Evolutionary conservation across 257 asterid genomes (phyloP).

Genomic region (Nyctanthes arbortristis): DNA sequence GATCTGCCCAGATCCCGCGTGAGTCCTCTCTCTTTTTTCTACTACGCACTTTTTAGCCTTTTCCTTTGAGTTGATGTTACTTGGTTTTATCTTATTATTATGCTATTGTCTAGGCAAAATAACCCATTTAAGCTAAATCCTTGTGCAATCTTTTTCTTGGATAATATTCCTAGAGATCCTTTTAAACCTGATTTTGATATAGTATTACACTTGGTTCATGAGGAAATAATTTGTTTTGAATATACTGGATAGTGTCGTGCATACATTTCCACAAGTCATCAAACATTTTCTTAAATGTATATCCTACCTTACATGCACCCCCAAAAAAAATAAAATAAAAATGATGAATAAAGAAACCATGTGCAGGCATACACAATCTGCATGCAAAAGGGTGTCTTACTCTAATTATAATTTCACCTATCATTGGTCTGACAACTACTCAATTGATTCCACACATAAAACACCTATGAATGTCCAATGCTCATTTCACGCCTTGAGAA

Average conservation of each 20-base stretch:
- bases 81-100: background rate
- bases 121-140: background rate
- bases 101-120: conserved; percentile 9
- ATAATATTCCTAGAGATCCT: background rate
- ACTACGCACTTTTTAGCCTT: conserved; percentile 10
- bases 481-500: no score
- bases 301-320: background rate
- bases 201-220: background rate
- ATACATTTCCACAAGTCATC: background rate
- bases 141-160: background rate
- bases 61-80: conserved; percentile 9
- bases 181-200: background rate
- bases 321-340: background rate
- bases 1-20: conserved; percentile 85
- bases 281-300: background rate
- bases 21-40: conserved; percentile 31
- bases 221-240: background rate
- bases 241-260: background rate
- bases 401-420: no score
- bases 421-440: no score
- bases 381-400: no score
- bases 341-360: background rate
- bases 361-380: no score
- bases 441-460: no score
- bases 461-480: no score